A percentile compares a stretch with the other conserved stretches of the same genome.
phyloP scores from a whole-genome alignment of 768 basidiomycete genomes.

The Hygrocybe coccinea region DNA sequence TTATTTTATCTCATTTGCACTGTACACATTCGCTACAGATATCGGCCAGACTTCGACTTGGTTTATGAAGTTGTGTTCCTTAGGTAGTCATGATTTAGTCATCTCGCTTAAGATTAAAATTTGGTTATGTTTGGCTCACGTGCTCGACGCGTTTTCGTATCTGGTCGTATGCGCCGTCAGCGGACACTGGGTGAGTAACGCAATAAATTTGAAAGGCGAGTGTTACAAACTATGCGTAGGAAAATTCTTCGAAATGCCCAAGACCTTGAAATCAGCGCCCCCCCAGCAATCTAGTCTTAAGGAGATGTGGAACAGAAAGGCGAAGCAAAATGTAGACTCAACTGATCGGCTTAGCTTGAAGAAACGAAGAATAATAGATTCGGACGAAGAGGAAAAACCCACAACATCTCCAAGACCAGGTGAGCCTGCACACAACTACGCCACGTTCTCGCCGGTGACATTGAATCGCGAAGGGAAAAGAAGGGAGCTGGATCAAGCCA shows the following conservation, averaged over 20 bases:
- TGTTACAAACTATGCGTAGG: constrained; percentile 36
- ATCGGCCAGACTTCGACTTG: neutral
- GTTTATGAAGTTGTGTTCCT: too few species aligned
- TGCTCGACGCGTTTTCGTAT: constrained; percentile 8
- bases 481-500: constrained; percentile 20
- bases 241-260: constrained; percentile 75
- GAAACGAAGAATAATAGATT: constrained; percentile 49
- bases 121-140: constrained; percentile 5
- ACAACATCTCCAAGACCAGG: constrained; percentile 9
- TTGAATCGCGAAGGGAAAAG: constrained; percentile 17
- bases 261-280: constrained; percentile 55
- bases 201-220: neutral
- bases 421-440: neutral
- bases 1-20: constrained; percentile 4
- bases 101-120: neutral
- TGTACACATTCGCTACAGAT: constrained; percentile 10
- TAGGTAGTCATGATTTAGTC: too few species aligned
- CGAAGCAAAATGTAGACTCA: constrained; percentile 21
- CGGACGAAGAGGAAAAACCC: constrained; percentile 46
- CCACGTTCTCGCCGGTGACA: constrained; percentile 9
- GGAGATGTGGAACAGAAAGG: constrained; percentile 66
- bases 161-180: constrained; percentile 56
- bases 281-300: constrained; percentile 75
- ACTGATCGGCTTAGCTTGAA: constrained; percentile 36
- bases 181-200: constrained; percentile 58